phyloP scores from a whole-genome alignment of 345 rosid species.

The Acer saccharum region DNA sequence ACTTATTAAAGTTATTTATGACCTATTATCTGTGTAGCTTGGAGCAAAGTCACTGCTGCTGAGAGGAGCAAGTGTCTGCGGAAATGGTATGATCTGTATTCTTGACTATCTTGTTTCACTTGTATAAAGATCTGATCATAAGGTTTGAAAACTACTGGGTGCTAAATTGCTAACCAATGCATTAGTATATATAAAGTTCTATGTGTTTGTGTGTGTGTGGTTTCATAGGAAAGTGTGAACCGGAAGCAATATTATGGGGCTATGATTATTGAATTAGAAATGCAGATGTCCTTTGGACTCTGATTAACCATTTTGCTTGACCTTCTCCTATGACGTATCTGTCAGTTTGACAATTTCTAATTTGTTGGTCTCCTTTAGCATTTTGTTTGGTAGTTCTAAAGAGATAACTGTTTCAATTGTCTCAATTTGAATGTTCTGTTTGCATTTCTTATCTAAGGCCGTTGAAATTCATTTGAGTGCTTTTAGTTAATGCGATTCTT shows the following conservation, averaged over 20 bases:
- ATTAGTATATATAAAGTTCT: neutral
- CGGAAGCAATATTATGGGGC: neutral
- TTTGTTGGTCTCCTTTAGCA: neutral
- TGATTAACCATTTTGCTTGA: neutral
- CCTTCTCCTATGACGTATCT: neutral
- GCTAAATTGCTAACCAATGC: neutral
- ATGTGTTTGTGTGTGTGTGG: neutral
- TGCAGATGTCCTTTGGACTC: neutral
- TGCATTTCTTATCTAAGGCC: neutral
- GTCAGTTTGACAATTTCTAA: neutral
- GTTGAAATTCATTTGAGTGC: neutral
- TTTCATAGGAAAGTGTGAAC: neutral
- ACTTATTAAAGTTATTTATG: constrained; percentile 13
- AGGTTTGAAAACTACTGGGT: constrained; percentile 9
- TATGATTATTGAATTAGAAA: neutral
- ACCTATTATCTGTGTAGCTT: constrained; percentile 47
- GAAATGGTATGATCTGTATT: constrained; percentile 59
- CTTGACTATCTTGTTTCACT: neutral
- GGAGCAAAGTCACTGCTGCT: constrained; percentile 85
- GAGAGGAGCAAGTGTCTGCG: constrained; percentile 80
- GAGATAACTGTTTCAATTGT: neutral
- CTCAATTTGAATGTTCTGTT: neutral
- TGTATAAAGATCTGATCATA: constrained; percentile 13
- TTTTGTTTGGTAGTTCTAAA: neutral
- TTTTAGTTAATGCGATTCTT: neutral